Conservation (phyloP, 208 protist species). For the Leishmania braziliensis region DNA sequence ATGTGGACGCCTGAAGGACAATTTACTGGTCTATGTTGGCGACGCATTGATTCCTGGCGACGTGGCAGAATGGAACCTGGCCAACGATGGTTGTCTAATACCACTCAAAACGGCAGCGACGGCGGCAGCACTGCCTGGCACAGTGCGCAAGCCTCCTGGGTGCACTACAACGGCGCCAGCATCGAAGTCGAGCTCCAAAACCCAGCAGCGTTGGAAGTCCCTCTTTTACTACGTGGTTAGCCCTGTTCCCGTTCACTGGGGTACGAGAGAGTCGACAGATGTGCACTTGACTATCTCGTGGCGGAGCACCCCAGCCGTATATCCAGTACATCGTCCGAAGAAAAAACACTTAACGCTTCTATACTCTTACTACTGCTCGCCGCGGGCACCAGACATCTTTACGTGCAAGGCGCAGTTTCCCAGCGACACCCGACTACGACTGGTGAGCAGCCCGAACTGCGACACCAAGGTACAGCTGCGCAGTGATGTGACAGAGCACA, state of each 20-base stretch:
- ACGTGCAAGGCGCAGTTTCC: conserved; percentile 42
- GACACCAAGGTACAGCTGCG: conserved; percentile 30
- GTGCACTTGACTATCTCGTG: conserved; percentile 38
- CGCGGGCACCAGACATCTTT: conserved; percentile 52
- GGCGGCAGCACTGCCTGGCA: background rate
- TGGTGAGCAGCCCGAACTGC: conserved; percentile 55
- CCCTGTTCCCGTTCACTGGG: conserved; percentile 17
- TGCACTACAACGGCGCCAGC: background rate
- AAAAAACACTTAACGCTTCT: conserved; percentile 30
- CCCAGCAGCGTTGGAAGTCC: conserved; percentile 6
- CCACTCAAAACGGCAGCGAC: background rate
- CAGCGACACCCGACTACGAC: conserved; percentile 15
- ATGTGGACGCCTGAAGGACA: conserved; percentile 43
- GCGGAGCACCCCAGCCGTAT: conserved; percentile 26
- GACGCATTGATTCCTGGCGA: conserved; percentile 44
- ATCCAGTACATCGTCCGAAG: background rate
- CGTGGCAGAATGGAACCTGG: conserved; percentile 44
- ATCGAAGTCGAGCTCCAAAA: background rate
- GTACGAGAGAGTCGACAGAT: background rate
- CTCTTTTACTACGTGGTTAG: conserved; percentile 53
- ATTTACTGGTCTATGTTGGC: conserved; percentile 40
- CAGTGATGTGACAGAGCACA: conserved; percentile 19
- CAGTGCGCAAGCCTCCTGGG: background rate
- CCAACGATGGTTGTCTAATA: conserved; percentile 17
- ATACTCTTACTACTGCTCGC: conserved; percentile 68